Evolutionary conservation across 768 basidiomycete species (phyloP).

Genomic region (Galerina sulciceps): DNA sequence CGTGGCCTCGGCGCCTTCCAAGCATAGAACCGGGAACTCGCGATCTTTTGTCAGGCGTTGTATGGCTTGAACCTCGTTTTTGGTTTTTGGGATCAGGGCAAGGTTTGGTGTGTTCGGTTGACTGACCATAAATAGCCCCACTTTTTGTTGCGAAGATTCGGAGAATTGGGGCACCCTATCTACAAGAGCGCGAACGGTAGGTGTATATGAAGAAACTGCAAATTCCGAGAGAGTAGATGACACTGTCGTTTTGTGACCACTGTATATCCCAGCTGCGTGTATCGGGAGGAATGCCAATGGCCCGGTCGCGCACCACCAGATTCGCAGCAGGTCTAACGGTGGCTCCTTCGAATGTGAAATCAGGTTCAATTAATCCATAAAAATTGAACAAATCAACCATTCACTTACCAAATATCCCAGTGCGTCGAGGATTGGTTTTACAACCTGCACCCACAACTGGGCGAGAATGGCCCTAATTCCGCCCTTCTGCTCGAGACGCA

Average conservation of each 20-base stretch:
- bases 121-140: slow-evolving; percentile 2
- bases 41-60: background rate
- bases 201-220: slow-evolving; percentile 12
- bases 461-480: background rate
- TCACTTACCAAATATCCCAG: no score
- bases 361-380: background rate
- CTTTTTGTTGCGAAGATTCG: background rate
- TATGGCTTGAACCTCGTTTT: slow-evolving; percentile 3
- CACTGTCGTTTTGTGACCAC: background rate
- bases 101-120: slow-evolving; percentile 8
- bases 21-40: background rate
- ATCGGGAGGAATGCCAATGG: slow-evolving; percentile 10
- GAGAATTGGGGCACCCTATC: background rate
- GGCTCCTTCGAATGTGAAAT: background rate
- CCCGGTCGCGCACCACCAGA: slow-evolving; percentile 19
- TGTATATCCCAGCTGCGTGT: slow-evolving; percentile 12
- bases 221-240: slow-evolving; percentile 4
- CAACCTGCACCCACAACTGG: no score
- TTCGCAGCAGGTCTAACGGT: background rate
- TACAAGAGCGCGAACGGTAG: slow-evolving; percentile 7
- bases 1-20: background rate
- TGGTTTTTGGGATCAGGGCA: slow-evolving; percentile 2
- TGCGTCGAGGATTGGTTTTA: no score
- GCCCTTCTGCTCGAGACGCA: background rate
- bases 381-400: background rate